Evolutionary conservation across 352 stramenopile species (phyloP).

Genomic region (Globisporangium polare): DNA sequence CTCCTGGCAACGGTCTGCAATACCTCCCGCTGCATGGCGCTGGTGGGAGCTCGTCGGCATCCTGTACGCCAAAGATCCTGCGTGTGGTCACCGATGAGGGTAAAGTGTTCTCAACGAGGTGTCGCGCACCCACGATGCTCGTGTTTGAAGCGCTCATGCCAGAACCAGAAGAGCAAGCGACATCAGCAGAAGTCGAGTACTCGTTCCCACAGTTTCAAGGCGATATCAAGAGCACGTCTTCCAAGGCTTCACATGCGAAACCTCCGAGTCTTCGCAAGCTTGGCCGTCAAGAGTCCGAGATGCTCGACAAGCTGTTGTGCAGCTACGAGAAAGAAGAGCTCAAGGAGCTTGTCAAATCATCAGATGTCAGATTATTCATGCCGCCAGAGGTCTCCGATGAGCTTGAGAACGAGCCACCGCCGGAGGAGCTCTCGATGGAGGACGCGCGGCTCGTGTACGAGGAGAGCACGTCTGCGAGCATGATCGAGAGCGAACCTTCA

Average conservation of each 20-base stretch:
- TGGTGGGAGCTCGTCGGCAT: not conserved
- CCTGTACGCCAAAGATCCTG: slow-evolving; percentile 14
- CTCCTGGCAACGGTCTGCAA: not conserved
- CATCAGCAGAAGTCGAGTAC: not conserved
- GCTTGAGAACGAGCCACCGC: slow-evolving; percentile 14
- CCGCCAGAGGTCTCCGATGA: not conserved
- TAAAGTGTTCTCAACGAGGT: slow-evolving; percentile 36
- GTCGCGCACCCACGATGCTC: slow-evolving; percentile 32
- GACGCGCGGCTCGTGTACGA: slow-evolving; percentile 27
- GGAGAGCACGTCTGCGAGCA: slow-evolving; percentile 18
- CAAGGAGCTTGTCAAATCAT: not conserved
- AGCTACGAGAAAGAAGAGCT: slow-evolving; percentile 13
- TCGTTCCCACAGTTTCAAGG: slow-evolving; percentile 5
- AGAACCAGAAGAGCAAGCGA: not conserved
- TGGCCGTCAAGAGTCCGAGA: slow-evolving; percentile 23
- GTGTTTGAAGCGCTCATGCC: slow-evolving; percentile 29
- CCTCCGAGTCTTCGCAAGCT: slow-evolving; percentile 15
- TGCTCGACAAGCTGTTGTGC: slow-evolving; percentile 29
- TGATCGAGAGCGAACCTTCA: not conserved
- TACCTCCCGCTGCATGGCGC: slow-evolving; percentile 16
- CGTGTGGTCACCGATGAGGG: slow-evolving; percentile 25
- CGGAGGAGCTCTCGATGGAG: slow-evolving; percentile 23
- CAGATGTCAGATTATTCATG: not conserved
- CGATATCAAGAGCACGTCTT: slow-evolving; percentile 8
- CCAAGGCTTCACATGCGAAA: not conserved